Conservation (phyloP, 2,329 filamentous ascomycete species). For the Aspergillus transmontanensis region DNA sequence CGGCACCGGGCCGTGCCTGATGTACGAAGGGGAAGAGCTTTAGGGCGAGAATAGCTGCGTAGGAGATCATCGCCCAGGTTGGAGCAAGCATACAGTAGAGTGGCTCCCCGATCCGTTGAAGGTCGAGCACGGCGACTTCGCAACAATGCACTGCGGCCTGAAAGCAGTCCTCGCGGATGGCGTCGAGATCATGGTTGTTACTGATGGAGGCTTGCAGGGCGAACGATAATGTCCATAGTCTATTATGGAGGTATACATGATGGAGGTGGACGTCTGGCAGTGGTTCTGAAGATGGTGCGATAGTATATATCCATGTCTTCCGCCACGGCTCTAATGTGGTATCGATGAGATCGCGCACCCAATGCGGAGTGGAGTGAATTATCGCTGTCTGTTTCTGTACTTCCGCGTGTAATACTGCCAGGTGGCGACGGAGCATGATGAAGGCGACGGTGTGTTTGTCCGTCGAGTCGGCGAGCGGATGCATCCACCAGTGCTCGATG, state of each 20-base stretch:
- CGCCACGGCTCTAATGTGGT: conserved; percentile 25
- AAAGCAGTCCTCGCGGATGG: conserved; percentile 32
- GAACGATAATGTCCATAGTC: conserved; percentile 32
- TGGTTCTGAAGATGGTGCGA: conserved; percentile 17
- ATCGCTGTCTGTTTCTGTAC: conserved; percentile 15
- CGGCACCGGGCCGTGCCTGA: conserved; percentile 17
- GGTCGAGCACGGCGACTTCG: conserved; percentile 29
- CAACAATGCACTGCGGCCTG: conserved; percentile 30
- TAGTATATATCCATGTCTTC: conserved; percentile 17
- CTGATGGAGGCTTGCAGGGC: conserved; percentile 22
- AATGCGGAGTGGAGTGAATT: conserved; percentile 23
- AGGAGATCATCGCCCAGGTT: conserved; percentile 37
- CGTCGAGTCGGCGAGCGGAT: conserved; percentile 29
- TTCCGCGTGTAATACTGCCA: conserved; percentile 24
- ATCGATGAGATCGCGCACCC: conserved; percentile 29
- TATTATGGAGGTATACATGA: conserved; percentile 31
- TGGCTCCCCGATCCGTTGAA: conserved; percentile 28
- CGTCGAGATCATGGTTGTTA: conserved; percentile 13
- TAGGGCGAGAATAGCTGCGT: conserved; percentile 30
- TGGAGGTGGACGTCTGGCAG: conserved; percentile 23
- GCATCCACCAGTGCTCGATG: conserved; percentile 32
- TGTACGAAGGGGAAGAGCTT: conserved; percentile 28
- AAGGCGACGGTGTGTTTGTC: conserved; percentile 35
- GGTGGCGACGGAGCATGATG: conserved; percentile 24
- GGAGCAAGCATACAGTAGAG: conserved; percentile 36